Conservation (phyloP, 257 asterid species). For the Solanum neorickii region DNA sequence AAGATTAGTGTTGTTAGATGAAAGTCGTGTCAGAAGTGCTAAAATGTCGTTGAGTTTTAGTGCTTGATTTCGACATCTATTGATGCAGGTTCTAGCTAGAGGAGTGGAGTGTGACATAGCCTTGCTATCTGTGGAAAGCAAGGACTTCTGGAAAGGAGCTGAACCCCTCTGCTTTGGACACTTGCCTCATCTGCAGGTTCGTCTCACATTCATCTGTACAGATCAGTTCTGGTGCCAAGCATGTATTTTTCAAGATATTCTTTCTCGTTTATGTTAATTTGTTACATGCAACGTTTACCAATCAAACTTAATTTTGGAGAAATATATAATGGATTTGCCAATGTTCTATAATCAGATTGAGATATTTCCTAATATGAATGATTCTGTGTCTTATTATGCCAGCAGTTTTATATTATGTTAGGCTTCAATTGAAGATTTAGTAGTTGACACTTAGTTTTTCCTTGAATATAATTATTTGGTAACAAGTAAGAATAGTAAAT, state of each 20-base stretch:
- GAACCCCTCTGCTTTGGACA: constrained; percentile 70
- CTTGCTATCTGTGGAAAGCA: constrained; percentile 68
- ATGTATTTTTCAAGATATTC: neutral
- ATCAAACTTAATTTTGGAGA: neutral
- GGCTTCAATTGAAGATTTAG: neutral
- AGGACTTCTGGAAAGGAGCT: constrained; percentile 79
- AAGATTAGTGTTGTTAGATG: neutral
- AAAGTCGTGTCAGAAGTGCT: neutral
- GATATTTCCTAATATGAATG: neutral
- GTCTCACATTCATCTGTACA: neutral
- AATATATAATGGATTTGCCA: neutral
- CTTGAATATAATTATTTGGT: neutral
- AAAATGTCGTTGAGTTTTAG: neutral
- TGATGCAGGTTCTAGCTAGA: constrained; percentile 67
- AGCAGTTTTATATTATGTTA: neutral
- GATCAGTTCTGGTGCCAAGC: neutral
- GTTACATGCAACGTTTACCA: neutral
- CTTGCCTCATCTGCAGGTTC: constrained; percentile 80
- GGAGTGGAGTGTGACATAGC: constrained; percentile 93
- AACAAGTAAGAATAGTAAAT: neutral
- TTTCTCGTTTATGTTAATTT: neutral
- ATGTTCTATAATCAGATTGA: neutral
- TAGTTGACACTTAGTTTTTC: neutral
- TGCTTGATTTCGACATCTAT: neutral
- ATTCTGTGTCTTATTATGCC: neutral